phyloP scores from a whole-genome alignment of 805 yeast genomes.

The Pichia scutulata region DNA sequence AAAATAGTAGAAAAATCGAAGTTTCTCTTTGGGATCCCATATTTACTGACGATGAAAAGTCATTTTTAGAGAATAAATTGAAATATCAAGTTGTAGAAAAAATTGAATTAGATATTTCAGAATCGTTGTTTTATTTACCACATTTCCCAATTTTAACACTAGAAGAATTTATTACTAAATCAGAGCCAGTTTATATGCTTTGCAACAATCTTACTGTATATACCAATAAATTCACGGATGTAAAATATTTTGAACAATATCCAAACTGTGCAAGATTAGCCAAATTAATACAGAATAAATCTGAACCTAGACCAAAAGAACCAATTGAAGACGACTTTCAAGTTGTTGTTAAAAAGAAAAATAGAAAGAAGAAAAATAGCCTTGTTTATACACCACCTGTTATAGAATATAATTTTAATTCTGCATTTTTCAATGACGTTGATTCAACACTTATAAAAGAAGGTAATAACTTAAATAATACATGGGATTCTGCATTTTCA shows the following conservation, averaged over 20 bases:
- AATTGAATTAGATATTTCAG: not conserved
- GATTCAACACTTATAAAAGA: not conserved
- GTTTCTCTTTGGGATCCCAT: slow-evolving; percentile 29
- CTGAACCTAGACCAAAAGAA: not conserved
- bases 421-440: slow-evolving; percentile 12
- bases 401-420: slow-evolving; percentile 13
- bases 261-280: slow-evolving; percentile 24
- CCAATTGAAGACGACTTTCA: slow-evolving; percentile 13
- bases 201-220: slow-evolving; percentile 28
- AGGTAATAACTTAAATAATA: slow-evolving; percentile 3
- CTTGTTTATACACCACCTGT: slow-evolving; percentile 1
- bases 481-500: slow-evolving; percentile 24
- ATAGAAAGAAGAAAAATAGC: slow-evolving; percentile 9
- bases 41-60: slow-evolving; percentile 18
- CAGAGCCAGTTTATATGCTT: slow-evolving; percentile 22
- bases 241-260: slow-evolving; percentile 22
- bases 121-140: slow-evolving; percentile 26
- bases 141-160: slow-evolving; percentile 27
- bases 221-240: slow-evolving; percentile 19
- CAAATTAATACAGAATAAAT: slow-evolving; percentile 4
- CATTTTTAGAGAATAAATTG: slow-evolving; percentile 12
- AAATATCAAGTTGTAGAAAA: slow-evolving; percentile 15
- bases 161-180: slow-evolving; percentile 18
- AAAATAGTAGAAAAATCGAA: not conserved
- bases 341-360: slow-evolving; percentile 11